phyloP scores from a whole-genome alignment of 345 rosid genomes.

The Stellera chamaejasme region DNA sequence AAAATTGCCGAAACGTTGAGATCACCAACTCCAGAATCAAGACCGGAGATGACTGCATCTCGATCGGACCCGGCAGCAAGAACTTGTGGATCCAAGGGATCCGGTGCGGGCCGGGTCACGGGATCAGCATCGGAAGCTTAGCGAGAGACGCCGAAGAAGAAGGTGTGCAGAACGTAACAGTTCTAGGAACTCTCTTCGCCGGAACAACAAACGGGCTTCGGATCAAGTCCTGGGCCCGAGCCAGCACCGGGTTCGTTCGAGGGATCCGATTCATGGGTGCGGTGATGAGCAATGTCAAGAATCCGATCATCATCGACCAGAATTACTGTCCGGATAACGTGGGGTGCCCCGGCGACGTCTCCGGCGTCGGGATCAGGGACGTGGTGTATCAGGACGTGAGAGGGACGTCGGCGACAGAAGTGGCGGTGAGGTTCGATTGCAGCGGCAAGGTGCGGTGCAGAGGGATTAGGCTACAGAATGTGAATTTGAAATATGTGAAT shows the following conservation, averaged over 20 bases:
- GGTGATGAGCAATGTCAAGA: slow-evolving; percentile 28
- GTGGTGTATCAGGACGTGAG: slow-evolving; percentile 22
- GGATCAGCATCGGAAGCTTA: slow-evolving; percentile 49
- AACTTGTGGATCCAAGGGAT: slow-evolving; percentile 13
- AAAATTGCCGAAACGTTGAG: neutral
- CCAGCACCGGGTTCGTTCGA: slow-evolving; percentile 41
- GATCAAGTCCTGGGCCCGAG: slow-evolving; percentile 56
- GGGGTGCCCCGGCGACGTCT: slow-evolving; percentile 28
- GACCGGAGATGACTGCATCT: slow-evolving; percentile 21
- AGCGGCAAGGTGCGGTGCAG: slow-evolving; percentile 22
- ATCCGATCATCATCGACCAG: slow-evolving; percentile 55
- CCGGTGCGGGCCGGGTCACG: slow-evolving; percentile 19
- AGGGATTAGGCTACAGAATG: slow-evolving; percentile 19
- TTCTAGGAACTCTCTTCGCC: slow-evolving; percentile 24
- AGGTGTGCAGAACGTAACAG: slow-evolving; percentile 46
- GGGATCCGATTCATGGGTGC: slow-evolving; percentile 30
- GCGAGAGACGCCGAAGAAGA: slow-evolving; percentile 29
- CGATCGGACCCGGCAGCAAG: slow-evolving; percentile 12
- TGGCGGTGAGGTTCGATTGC: slow-evolving; percentile 27
- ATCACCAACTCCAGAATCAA: slow-evolving; percentile 8
- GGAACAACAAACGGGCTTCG: slow-evolving; percentile 45
- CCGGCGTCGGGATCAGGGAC: slow-evolving; percentile 24
- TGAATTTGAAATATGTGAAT: neutral
- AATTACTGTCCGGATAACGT: slow-evolving; percentile 47
- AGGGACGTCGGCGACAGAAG: slow-evolving; percentile 26